Conservation (phyloP, 345 rosid species). For the Sisymbrium irio region DNA sequence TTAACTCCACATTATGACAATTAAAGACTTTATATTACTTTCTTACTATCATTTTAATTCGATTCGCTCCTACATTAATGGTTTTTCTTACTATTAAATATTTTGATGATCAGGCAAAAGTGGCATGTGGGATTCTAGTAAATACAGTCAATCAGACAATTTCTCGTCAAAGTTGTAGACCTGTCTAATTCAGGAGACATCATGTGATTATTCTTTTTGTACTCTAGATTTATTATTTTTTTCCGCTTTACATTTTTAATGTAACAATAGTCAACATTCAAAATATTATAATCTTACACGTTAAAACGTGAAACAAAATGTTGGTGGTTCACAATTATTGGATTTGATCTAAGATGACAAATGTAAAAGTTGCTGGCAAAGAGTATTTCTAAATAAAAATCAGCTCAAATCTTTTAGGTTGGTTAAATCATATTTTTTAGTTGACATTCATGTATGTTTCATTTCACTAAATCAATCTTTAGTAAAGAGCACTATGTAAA, state of each 20-base stretch:
- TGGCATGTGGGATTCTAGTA: conserved; percentile 32
- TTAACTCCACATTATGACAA: background rate
- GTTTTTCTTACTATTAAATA: background rate
- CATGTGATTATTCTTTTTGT: background rate
- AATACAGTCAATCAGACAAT: conserved; percentile 37
- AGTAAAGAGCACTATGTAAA: background rate
- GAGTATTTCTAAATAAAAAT: background rate
- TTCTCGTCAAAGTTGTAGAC: conserved; percentile 36
- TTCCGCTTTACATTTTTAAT: no score
- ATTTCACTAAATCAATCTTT: background rate
- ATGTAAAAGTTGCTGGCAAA: background rate
- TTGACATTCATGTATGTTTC: background rate
- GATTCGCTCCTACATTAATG: background rate
- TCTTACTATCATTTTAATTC: conserved; percentile 10
- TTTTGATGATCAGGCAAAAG: conserved; percentile 32
- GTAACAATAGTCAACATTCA: background rate
- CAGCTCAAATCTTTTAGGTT: no score
- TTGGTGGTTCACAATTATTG: no score
- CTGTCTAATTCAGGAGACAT: conserved; percentile 14
- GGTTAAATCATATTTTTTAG: no score
- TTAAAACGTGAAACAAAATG: background rate
- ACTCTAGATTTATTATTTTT: no score
- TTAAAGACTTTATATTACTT: background rate
- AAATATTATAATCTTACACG: background rate
- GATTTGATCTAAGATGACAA: no score